phyloP scores from a whole-genome alignment of 805 yeast genomes.

The Lachancea fermentati region DNA sequence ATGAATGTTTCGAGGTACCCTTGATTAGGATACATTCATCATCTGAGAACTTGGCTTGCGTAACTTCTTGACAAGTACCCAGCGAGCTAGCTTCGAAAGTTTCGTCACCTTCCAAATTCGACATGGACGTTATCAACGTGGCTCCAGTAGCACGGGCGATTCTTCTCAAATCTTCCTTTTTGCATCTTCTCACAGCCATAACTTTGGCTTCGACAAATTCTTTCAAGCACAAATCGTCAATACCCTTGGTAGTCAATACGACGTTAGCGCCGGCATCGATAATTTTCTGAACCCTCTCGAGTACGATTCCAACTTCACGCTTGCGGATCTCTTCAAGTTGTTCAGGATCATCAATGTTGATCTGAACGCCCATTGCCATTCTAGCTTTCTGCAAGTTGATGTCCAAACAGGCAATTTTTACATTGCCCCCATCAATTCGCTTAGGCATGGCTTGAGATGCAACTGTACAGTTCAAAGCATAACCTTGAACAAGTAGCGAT shows the following conservation, averaged over 20 bases:
- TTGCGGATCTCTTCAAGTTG: slow-evolving; percentile 89
- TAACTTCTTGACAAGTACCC: slow-evolving; percentile 87
- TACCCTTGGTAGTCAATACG: slow-evolving; percentile 88
- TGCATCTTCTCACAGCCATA: slow-evolving; percentile 95
- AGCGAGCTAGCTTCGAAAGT: slow-evolving; percentile 77
- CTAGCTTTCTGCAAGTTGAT: slow-evolving; percentile 91
- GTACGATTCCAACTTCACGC: slow-evolving; percentile 78
- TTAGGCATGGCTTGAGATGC: slow-evolving; percentile 96
- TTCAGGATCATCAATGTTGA: slow-evolving; percentile 95
- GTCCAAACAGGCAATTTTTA: slow-evolving; percentile 84
- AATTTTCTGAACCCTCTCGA: slow-evolving; percentile 78
- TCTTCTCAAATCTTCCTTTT: slow-evolving; percentile 92
- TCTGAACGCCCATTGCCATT: slow-evolving; percentile 98
- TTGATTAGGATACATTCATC: slow-evolving; percentile 93
- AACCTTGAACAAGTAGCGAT: slow-evolving; percentile 83
- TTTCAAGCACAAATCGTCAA: slow-evolving; percentile 86
- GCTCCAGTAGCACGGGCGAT: slow-evolving; percentile 99
- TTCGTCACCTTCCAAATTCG: slow-evolving; percentile 95
- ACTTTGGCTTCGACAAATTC: slow-evolving; percentile 87
- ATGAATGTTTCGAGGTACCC: slow-evolving; percentile 86
- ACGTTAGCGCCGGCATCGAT: slow-evolving; percentile 89
- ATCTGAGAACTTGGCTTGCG: slow-evolving; percentile 85
- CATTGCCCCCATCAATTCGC: slow-evolving; percentile 40
- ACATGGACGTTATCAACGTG: slow-evolving; percentile 75
- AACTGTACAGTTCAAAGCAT: slow-evolving; percentile 93